Conservation (phyloP, 1,284 basidiomycete species). For the Microbotryum saponariae region DNA sequence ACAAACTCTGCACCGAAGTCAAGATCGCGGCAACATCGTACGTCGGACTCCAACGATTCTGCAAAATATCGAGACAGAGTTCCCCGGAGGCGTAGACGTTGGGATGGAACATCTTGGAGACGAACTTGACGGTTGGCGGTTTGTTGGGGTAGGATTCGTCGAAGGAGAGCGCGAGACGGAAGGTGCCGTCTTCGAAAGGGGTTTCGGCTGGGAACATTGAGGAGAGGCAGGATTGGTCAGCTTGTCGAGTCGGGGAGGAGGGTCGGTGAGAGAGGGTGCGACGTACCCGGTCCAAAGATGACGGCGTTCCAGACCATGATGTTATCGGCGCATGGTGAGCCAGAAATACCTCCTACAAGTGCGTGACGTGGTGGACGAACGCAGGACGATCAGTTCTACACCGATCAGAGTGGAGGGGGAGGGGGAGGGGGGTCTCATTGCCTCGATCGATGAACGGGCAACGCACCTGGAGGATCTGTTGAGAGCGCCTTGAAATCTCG, state of each 20-base stretch:
- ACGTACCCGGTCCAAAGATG: constrained; percentile 90
- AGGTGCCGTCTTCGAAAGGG: constrained; percentile 97
- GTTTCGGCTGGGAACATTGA: constrained; percentile 66
- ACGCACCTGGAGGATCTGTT: too few relatives aligned
- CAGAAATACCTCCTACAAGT: constrained; percentile 70
- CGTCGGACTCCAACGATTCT: constrained; percentile 96
- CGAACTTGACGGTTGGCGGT: constrained; percentile 92
- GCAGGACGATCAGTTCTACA: too few relatives aligned
- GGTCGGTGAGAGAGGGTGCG: background rate
- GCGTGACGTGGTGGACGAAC: too few relatives aligned
- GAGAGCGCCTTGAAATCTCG: too few relatives aligned
- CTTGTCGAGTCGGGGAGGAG: background rate
- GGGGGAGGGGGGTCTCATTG: too few relatives aligned
- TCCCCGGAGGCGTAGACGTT: constrained; percentile 98
- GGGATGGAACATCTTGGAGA: constrained; percentile 84
- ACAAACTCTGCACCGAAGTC: constrained; percentile 85
- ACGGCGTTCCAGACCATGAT: constrained; percentile 99
- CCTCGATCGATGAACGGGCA: too few relatives aligned
- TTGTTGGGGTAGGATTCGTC: constrained; percentile 98
- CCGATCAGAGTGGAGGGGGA: too few relatives aligned
- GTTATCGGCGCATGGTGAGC: constrained; percentile 93
- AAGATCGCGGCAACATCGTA: constrained; percentile 98
- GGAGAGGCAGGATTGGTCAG: background rate
- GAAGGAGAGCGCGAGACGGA: constrained; percentile 89
- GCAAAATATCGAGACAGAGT: constrained; percentile 92